Evolutionary conservation across 2,329 filamentous ascomycete species (phyloP), one percentile per base, ranked within the genome.

Genomic region (Exophiala viscosa): DNA sequence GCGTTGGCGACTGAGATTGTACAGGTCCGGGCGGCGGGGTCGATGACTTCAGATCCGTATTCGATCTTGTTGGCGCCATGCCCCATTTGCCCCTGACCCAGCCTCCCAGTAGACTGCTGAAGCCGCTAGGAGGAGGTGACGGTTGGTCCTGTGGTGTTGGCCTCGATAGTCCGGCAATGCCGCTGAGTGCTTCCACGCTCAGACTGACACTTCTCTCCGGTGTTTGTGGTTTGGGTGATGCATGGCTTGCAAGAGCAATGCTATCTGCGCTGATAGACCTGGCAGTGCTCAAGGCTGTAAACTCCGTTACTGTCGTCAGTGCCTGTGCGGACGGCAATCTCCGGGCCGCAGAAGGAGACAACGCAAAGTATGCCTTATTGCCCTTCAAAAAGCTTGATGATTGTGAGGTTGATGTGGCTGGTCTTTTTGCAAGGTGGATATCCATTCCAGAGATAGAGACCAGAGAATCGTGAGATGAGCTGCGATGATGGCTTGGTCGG

Each of bases 361-460:
- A 43, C n/a, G 60, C 51, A 36, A 61, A 63, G 38, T 63, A 60
- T 36, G 60, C 59, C 43, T 53, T 48, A 20, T 57, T 60, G 9
- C 57, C 57, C 34, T 46, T 57, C 15, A 62, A 44, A 1, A 59
- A 32, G 39, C 41, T 56, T 3, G 52, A 50, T 4, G 53, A 49
- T 14, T 50, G 58, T 56, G 73, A 74, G 14, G 85, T 81, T 53
- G 93, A 79, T 63, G 95, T 88, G 32, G 87, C 88, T 0, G 89
- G 88, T 3, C 87, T 82, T 1, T 80, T 78, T 63, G 86, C 85
- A 3, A 95, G 90, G 67, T 95, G 90, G 45, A 96, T 95, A 66
- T 96, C 92, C 67, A 96, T 85, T 2, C 90, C 90, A 0, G 85
- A 83, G 1, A 96, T 80, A 0, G 91, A 96, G 61, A 96, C 81